Percentiles rank a stretch among this genome's conserved stretches.
Evolutionary conservation across 352 stramenopile species (phyloP).

Genomic region (Globisporangium recalcitrans): DNA sequence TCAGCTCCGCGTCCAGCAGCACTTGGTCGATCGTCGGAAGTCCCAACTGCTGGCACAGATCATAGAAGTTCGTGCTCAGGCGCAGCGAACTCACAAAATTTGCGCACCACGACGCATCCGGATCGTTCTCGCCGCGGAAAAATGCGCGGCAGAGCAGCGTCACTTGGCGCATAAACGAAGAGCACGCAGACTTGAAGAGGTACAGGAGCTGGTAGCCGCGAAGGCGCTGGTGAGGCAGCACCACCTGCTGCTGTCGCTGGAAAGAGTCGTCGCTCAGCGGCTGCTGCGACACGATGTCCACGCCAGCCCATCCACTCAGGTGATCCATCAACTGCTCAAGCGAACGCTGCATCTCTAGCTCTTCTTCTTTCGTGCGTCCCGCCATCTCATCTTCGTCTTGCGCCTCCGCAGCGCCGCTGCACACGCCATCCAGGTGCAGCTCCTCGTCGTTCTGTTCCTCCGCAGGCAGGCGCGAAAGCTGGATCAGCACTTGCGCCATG

Average conservation of each 20-base stretch:
- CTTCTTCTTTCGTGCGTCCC: constrained; percentile 27
- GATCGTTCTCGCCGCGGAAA: constrained; percentile 74
- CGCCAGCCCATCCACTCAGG: constrained; percentile 37
- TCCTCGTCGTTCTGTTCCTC: constrained; percentile 56
- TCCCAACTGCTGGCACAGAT: constrained; percentile 73
- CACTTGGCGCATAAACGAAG: constrained; percentile 73
- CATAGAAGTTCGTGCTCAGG: constrained; percentile 66
- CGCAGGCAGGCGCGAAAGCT: constrained; percentile 43
- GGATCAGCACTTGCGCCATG: constrained; percentile 74
- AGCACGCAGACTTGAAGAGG: constrained; percentile 70
- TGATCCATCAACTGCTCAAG: constrained; percentile 54
- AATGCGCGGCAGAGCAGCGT: constrained; percentile 70
- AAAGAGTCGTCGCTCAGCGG: constrained; percentile 9
- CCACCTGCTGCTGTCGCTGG: constrained; percentile 6
- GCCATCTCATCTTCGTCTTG: constrained; percentile 13
- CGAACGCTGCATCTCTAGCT: constrained; percentile 30
- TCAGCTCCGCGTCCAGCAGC: constrained; percentile 36
- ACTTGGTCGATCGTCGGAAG: constrained; percentile 56
- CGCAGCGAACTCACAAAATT: constrained; percentile 78
- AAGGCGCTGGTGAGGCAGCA: constrained; percentile 25
- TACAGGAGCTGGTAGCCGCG: constrained; percentile 52
- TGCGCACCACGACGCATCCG: constrained; percentile 64
- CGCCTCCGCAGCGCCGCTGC: constrained; percentile 2
- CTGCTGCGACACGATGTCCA: constrained; percentile 23
- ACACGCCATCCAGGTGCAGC: constrained; percentile 11